Evolutionary conservation across 495 filamentous ascomycete genomes (phyloP), one percentile per base, ranked within the genome.

Genomic region (Friedmanniomyces endolithicus): DNA sequence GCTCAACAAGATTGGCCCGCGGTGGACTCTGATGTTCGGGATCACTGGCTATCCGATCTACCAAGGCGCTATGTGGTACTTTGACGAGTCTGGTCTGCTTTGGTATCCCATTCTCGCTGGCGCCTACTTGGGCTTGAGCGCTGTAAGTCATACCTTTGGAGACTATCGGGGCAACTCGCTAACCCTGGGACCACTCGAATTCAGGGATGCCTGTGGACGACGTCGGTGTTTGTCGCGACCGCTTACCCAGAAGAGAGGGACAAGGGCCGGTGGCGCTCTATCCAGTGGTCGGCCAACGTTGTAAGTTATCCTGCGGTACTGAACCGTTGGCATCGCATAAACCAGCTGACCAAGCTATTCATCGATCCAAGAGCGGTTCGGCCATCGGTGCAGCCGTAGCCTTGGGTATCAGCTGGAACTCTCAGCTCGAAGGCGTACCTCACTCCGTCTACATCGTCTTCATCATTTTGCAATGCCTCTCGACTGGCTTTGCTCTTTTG

Each of bases 61-160:
- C 17, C 27, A 47, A 40, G 44, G 52, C 9, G 43, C 41, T 16
- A 48, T 55, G 41, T 55, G 52, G 52, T 55, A 55, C 44, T 55
- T 35, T 22, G 52, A 55, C 22, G 7, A 47, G 27, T 47, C 23
- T 12, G 52, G 52, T 11, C 41, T 48, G 19, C 29, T 48, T 25
- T 55, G 52, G 52, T 55, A 29, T 31, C 41, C 52, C 6, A 25
- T 48, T 6, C 34, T 48, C 24, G 52, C 41, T 22, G 52, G 52
- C 12, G 52, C 52, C 2, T 47, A 46, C 20, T 20, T 48, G 14
- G 52, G 52, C 14, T 23, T 55, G 25, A 33, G 16, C 12, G 52
- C 52, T 7, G 27, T 31, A 31, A 31, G 27, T 31, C 27, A 31
- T 31, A 31, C 27, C 27, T 31, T 31, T 3, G 27, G 27, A 3